Percentiles rank a stretch among this genome's conserved stretches.
phyloP scores from a whole-genome alignment of 208 protist genomes.

The Trypanosoma rangeli region DNA sequence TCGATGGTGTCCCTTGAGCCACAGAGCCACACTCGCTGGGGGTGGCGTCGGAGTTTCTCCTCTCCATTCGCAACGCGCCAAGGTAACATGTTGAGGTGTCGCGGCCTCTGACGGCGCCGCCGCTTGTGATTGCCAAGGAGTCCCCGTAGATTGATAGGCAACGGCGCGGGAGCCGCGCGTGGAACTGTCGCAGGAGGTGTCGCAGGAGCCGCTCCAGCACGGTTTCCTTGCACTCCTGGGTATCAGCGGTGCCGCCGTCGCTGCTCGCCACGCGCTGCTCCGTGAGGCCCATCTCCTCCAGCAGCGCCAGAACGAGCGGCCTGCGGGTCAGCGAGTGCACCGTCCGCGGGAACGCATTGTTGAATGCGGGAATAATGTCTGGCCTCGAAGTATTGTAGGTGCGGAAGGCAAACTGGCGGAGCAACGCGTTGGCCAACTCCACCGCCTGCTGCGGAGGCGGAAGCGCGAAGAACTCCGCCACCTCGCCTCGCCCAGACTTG shows the following conservation, averaged over 20 bases:
- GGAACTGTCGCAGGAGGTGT: conserved; percentile 15
- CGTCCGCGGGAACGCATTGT: conserved; percentile 18
- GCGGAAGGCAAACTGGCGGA: conserved; percentile 27
- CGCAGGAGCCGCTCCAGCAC: conserved; percentile 20
- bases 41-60: not conserved
- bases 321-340: conserved; percentile 13
- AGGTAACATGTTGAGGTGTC: not conserved
- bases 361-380: conserved; percentile 19
- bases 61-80: not conserved
- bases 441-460: not conserved
- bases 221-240: conserved; percentile 6
- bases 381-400: conserved; percentile 5
- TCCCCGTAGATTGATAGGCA: not conserved
- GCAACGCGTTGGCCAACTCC: conserved; percentile 26
- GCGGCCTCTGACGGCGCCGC: not conserved
- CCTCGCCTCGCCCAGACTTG: not conserved
- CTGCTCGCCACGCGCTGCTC: not conserved
- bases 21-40: not conserved
- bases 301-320: conserved; percentile 9
- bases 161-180: not conserved
- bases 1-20: not conserved
- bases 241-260: not conserved
- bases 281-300: conserved; percentile 22
- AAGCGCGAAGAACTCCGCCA: conserved; percentile 15
- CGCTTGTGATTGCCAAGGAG: not conserved